phyloP scores from a whole-genome alignment of 805 yeast species.

The Blastobotrys parvus region DNA sequence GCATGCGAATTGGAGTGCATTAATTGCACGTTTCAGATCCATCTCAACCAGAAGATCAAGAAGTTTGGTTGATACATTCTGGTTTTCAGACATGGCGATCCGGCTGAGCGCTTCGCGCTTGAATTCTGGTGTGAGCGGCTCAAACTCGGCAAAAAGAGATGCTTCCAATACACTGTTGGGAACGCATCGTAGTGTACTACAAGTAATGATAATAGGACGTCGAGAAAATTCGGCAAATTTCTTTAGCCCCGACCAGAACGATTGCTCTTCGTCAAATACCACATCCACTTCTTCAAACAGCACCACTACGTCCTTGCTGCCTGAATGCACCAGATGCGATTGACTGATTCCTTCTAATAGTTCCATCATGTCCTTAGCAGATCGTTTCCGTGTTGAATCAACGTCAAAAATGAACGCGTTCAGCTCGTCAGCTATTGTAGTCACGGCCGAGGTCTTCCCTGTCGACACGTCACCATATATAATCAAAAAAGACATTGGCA shows the following conservation, averaged over 20 bases:
- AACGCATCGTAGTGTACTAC: slow-evolving; percentile 24
- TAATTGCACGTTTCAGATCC: slow-evolving; percentile 26
- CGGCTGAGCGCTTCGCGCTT: slow-evolving; percentile 23
- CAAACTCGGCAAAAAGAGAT: slow-evolving; percentile 31
- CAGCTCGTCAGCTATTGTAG: slow-evolving; percentile 54
- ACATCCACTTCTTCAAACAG: slow-evolving; percentile 82
- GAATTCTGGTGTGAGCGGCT: slow-evolving; percentile 9
- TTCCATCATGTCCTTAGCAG: slow-evolving; percentile 59
- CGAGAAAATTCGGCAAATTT: slow-evolving; percentile 52
- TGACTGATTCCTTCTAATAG: slow-evolving; percentile 72
- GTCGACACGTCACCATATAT: slow-evolving; percentile 59
- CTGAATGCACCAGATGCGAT: slow-evolving; percentile 60
- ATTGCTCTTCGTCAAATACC: slow-evolving; percentile 65
- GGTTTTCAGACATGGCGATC: slow-evolving; percentile 31
- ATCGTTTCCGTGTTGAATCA: slow-evolving; percentile 64
- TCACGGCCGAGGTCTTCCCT: slow-evolving; percentile 71
- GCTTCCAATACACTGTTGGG: slow-evolving; percentile 33
- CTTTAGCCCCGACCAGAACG: slow-evolving; percentile 69
- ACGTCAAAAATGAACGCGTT: slow-evolving; percentile 74
- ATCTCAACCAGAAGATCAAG: slow-evolving; percentile 16
- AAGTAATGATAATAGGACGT: slow-evolving; percentile 64
- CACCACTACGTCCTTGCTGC: slow-evolving; percentile 55
- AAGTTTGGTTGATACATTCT: slow-evolving; percentile 15
- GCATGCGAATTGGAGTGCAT: slow-evolving; percentile 29
- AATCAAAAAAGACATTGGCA: slow-evolving; percentile 33